Evolutionary conservation across 495 filamentous ascomycete species (phyloP).

Genomic region (Podospora tetraspora): DNA sequence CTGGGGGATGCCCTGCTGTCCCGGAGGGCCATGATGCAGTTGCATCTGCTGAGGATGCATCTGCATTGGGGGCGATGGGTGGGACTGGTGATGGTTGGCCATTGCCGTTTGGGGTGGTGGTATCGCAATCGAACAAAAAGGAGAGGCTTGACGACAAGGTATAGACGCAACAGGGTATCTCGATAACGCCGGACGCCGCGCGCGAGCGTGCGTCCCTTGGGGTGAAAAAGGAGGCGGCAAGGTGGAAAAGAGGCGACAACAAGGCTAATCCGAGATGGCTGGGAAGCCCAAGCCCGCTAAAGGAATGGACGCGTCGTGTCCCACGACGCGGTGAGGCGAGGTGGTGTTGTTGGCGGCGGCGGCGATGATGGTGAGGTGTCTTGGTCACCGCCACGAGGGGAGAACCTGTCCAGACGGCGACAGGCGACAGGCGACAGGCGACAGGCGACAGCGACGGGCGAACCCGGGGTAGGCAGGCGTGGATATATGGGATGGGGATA

Average conservation of each 20-base stretch:
- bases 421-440: too few relatives aligned
- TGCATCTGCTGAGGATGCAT: constrained; percentile 46
- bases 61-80: constrained; percentile 51
- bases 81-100: constrained; percentile 53
- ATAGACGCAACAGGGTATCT: background rate
- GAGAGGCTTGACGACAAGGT: background rate
- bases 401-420: too few relatives aligned
- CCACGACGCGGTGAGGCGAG: too few relatives aligned
- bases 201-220: background rate
- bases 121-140: background rate
- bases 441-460: too few relatives aligned
- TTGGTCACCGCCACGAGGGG: background rate
- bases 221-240: background rate
- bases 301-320: background rate
- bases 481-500: constrained; percentile 2
- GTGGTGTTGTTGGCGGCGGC: too few relatives aligned
- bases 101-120: constrained; percentile 26
- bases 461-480: too few relatives aligned
- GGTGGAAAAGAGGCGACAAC: background rate
- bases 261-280: background rate
- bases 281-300: background rate
- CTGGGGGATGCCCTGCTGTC: constrained; percentile 39
- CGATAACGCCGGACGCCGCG: background rate
- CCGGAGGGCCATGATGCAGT: constrained; percentile 50
- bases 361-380: background rate